A percentile compares a stretch with the other conserved stretches of the same genome.
These are phyloP conservation scores for Gynandropsis gynandra DNA, from an alignment of 345 rosid species.

Conservation along the genomic window DNA sequence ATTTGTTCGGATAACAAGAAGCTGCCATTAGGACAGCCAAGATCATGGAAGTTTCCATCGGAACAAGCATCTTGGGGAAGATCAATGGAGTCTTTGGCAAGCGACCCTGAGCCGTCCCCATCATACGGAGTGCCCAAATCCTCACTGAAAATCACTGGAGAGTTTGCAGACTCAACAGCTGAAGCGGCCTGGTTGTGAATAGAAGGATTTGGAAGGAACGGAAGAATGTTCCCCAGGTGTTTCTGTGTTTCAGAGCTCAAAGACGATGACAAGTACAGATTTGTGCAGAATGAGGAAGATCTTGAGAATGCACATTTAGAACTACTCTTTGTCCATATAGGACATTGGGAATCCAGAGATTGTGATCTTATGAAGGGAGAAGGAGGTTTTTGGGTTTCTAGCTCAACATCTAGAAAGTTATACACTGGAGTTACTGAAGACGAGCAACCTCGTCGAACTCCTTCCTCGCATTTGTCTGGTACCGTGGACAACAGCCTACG, in stretches of 20 bases:
- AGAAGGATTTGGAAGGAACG: conserved; percentile 73
- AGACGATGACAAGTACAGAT: conserved; percentile 71
- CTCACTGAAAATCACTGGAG: conserved; percentile 44
- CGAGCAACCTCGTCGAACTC: conserved; percentile 28
- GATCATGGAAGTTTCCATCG: conserved; percentile 43
- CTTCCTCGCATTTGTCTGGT: conserved; percentile 31
- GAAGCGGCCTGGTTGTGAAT: conserved; percentile 45
- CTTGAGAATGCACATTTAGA: conserved; percentile 47
- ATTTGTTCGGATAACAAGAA: conserved; percentile 50
- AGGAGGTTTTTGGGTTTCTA: conserved; percentile 35
- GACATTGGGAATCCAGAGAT: conserved; percentile 34
- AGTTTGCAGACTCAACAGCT: conserved; percentile 42
- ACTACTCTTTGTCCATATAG: conserved; percentile 32
- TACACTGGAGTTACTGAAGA: conserved; percentile 25
- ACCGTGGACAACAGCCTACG: conserved; percentile 27
- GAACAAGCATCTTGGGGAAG: conserved; percentile 46
- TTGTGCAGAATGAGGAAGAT: conserved; percentile 79
- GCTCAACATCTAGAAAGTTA: conserved; percentile 28
- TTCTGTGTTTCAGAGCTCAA: conserved; percentile 49
- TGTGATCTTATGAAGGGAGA: conserved; percentile 37
- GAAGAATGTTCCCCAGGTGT: conserved; percentile 55
- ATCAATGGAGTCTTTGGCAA: conserved; percentile 48
- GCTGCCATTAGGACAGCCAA: conserved; percentile 36
- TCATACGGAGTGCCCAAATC: conserved; percentile 39
- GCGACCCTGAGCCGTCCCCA: conserved; percentile 38